These are phyloP conservation scores for Pseudognaphalium luteoalbum DNA, from an alignment of 129 eudicot genomes.

Conservation along the genomic window DNA sequence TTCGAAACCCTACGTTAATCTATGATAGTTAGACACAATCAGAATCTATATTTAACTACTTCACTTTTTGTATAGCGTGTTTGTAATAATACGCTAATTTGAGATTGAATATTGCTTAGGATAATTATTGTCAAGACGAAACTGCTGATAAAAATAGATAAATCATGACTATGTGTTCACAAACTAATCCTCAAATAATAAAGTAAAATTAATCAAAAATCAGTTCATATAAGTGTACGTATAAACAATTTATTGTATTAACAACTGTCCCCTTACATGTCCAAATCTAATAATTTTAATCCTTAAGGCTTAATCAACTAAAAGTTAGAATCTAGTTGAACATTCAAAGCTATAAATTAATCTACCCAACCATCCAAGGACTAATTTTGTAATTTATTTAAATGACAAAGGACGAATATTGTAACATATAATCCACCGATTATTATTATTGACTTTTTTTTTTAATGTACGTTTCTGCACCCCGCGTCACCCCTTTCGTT, in stretches of 20 bases:
- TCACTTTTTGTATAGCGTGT: too few species aligned
- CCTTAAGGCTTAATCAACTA: background rate
- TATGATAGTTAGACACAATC: too few species aligned
- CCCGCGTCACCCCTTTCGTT: slow-evolving; percentile 23
- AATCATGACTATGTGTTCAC: too few species aligned
- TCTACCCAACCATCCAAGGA: background rate
- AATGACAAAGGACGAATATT: background rate
- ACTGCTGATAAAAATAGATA: too few species aligned
- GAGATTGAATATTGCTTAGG: too few species aligned
- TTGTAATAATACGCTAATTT: too few species aligned
- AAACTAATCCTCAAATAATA: background rate
- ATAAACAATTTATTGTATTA: too few species aligned
- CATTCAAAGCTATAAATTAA: too few species aligned
- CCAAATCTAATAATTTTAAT: background rate
- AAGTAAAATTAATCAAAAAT: background rate
- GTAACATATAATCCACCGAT: background rate
- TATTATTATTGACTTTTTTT: background rate
- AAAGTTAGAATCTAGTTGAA: background rate
- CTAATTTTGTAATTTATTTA: background rate
- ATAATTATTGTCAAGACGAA: too few species aligned
- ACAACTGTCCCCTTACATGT: background rate
- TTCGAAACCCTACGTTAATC: too few species aligned
- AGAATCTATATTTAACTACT: too few species aligned
- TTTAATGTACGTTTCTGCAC: slow-evolving; percentile 3
- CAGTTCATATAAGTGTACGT: too few species aligned